Evolutionary conservation across 345 rosid species (phyloP).

Genomic region (Xanthoceras sorbifolium): DNA sequence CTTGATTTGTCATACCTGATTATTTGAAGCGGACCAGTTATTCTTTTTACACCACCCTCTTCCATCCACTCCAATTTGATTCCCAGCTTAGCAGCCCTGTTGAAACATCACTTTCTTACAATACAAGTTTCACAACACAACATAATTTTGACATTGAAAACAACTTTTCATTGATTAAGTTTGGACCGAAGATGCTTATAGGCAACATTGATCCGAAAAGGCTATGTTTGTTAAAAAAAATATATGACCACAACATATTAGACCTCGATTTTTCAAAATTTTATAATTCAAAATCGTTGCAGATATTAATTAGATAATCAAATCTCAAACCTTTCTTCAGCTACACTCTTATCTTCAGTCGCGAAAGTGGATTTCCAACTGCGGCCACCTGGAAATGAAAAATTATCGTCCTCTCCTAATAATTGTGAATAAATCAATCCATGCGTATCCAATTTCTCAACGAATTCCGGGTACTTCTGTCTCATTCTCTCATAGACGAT

Average conservation of each 20-base stretch:
- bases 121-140: neutral
- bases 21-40: constrained; percentile 85
- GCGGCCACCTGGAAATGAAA: constrained; percentile 82
- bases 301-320: neutral
- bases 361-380: constrained; percentile 94
- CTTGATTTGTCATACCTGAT: constrained; percentile 60
- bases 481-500: constrained; percentile 75
- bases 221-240: too few relatives aligned
- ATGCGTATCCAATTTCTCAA: constrained; percentile 59
- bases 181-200: too few relatives aligned
- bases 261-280: too few relatives aligned
- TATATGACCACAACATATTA: too few relatives aligned
- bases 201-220: too few relatives aligned
- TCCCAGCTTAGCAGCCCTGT: constrained; percentile 79
- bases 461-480: constrained; percentile 66
- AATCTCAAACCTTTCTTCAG: constrained; percentile 61
- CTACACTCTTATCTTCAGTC: constrained; percentile 67
- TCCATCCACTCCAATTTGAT: constrained; percentile 82
- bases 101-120: neutral
- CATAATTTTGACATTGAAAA: neutral
- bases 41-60: constrained; percentile 69
- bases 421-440: constrained; percentile 70
- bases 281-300: too few relatives aligned
- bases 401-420: constrained; percentile 73
- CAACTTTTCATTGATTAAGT: too few relatives aligned